A percentile compares a stretch with the other conserved stretches of the same genome.
These are phyloP conservation scores for Malassezia dermatis DNA, from an alignment of 1,284 basidiomycete species.

Conservation along the genomic window DNA sequence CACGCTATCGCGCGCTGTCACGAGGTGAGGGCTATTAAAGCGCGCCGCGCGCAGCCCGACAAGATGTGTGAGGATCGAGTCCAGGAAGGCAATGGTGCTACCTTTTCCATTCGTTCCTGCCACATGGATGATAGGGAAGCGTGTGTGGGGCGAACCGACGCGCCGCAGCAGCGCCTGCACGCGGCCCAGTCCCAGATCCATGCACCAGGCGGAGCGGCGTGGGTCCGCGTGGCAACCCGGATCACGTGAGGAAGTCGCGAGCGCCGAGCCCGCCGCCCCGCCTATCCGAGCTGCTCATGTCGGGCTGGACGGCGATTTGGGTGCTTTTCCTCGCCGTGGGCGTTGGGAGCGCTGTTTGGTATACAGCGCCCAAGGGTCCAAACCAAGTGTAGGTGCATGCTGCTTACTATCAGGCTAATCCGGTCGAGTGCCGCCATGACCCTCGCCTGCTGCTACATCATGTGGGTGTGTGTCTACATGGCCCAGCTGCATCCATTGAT, in stretches of 20 bases:
- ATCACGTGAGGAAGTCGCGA: not conserved
- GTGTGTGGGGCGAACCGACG: conserved; percentile 56
- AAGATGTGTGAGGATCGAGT: conserved; percentile 60
- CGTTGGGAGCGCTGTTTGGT: conserved; percentile 30
- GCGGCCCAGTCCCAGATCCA: conserved; percentile 67
- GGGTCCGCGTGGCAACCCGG: not conserved
- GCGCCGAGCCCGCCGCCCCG: not conserved
- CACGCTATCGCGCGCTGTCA: conserved; percentile 69
- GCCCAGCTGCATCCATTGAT: conserved; percentile 46
- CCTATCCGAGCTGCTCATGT: conserved; percentile 22
- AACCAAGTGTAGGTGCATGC: conserved; percentile 40
- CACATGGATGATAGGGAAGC: conserved; percentile 76
- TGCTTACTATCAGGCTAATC: conserved; percentile 26
- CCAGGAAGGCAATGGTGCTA: conserved; percentile 71
- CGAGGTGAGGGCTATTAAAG: conserved; percentile 86
- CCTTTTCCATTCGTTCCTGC: conserved; percentile 98
- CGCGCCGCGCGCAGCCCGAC: conserved; percentile 59
- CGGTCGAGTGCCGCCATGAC: conserved; percentile 36
- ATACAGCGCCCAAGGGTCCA: conserved; percentile 41
- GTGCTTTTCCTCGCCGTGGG: conserved; percentile 31
- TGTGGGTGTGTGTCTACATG: conserved; percentile 48
- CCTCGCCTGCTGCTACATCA: conserved; percentile 44
- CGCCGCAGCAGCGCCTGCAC: conserved; percentile 57
- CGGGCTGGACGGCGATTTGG: conserved; percentile 44
- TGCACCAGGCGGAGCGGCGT: conserved; percentile 37